phyloP scores from a whole-genome alignment of 2,329 filamentous ascomycete genomes.

The Rutstroemia sp. region DNA sequence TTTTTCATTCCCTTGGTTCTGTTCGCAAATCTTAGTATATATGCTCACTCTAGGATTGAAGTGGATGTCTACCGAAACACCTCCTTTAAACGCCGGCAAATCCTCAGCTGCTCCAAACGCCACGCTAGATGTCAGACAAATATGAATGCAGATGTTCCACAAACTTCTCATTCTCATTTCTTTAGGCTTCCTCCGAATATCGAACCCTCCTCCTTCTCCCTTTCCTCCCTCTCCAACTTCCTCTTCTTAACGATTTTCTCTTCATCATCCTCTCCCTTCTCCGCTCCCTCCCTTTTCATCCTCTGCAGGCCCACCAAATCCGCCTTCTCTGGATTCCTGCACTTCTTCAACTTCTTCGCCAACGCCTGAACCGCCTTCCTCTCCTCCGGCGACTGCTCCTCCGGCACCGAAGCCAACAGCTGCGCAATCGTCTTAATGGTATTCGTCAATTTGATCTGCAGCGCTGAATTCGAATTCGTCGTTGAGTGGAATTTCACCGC shows the following conservation, averaged over 20 bases:
- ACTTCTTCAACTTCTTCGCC: constrained; percentile 63
- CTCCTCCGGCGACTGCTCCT: constrained; percentile 25
- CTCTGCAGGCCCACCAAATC: constrained; percentile 59
- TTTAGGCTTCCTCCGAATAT: constrained; percentile 25
- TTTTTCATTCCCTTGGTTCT: background rate
- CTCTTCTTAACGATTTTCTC: constrained; percentile 32
- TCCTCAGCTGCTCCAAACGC: constrained; percentile 13
- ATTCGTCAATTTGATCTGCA: background rate
- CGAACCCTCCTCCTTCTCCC: constrained; percentile 28
- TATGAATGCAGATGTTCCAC: background rate
- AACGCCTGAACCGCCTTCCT: constrained; percentile 47
- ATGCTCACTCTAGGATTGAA: background rate
- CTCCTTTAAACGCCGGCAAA: background rate
- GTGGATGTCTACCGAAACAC: background rate
- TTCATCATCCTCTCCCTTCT: constrained; percentile 24
- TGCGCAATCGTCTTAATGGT: background rate
- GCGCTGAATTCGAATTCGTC: background rate
- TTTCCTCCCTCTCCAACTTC: constrained; percentile 35
- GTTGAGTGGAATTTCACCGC: constrained; percentile 22
- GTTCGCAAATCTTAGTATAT: background rate
- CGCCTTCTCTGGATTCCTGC: constrained; percentile 65
- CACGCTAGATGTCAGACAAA: constrained; percentile 14
- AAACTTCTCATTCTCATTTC: constrained; percentile 15
- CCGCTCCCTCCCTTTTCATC: constrained; percentile 45
- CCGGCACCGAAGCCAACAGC: constrained; percentile 3